These are phyloP conservation scores for Lepidium africanum DNA, from an alignment of 345 rosid genomes.

Conservation along the genomic window DNA sequence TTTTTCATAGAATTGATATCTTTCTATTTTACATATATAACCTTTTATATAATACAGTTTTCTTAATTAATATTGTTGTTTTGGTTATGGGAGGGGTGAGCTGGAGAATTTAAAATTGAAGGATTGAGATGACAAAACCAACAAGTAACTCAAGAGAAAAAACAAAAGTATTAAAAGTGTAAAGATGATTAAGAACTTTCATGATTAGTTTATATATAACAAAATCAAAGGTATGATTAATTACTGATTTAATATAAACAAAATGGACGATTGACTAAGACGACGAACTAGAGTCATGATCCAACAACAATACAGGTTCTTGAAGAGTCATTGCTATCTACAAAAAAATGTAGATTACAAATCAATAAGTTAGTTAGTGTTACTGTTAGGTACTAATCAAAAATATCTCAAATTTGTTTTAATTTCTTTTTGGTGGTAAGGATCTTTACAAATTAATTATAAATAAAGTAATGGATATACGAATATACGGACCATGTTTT, in stretches of 20 bases:
- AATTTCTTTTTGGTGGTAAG: background rate
- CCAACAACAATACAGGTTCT: background rate
- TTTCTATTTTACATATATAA: background rate
- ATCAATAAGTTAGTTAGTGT: background rate
- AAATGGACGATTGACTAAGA: background rate
- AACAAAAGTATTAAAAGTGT: background rate
- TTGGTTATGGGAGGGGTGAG: background rate
- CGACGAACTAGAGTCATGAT: background rate
- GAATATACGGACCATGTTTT: background rate
- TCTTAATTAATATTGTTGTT: background rate
- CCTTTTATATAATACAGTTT: background rate
- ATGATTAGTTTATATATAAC: too few relatives aligned
- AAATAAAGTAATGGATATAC: background rate
- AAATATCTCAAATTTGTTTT: background rate
- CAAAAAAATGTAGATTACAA: background rate
- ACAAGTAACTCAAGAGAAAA: constrained; percentile 4
- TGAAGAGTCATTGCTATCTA: background rate
- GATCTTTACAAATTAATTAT: background rate
- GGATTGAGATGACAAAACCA: constrained; percentile 3
- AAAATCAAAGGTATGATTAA: background rate
- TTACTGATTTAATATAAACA: background rate
- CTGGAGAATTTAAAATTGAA: background rate
- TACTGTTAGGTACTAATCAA: background rate
- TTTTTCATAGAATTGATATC: background rate
- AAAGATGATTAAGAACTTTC: background rate